Conservation (phyloP, 345 rosid species). For the Mallotus nudiflorus region DNA sequence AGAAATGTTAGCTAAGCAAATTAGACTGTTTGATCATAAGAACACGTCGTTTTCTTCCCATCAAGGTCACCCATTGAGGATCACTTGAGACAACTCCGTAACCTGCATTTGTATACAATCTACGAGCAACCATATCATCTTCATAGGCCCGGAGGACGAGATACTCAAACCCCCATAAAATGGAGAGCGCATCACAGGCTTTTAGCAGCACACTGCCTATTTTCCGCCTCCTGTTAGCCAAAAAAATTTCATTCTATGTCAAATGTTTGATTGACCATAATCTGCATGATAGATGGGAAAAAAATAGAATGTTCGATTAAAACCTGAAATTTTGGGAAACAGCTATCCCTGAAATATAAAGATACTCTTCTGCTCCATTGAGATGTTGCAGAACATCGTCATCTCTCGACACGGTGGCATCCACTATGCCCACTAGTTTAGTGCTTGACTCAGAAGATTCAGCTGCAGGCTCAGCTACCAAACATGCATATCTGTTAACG, state of each 20-base stretch:
- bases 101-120: constrained; percentile 69
- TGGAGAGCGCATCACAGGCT: constrained; percentile 66
- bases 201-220: constrained; percentile 65
- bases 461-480: constrained; percentile 63
- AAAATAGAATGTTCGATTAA: not conserved
- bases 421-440: constrained; percentile 73
- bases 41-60: constrained; percentile 70
- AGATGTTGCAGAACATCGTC: constrained; percentile 51
- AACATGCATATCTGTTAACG: constrained; percentile 66
- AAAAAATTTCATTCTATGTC: not conserved
- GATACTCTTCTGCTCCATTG: constrained; percentile 60
- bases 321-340: constrained; percentile 64
- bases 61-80: constrained; percentile 68
- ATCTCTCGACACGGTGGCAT: constrained; percentile 65
- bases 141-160: constrained; percentile 75
- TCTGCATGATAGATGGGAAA: not conserved
- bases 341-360: constrained; percentile 85
- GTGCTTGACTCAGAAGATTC: constrained; percentile 22
- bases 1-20: not conserved
- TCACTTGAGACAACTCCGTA: constrained; percentile 57
- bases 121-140: constrained; percentile 73
- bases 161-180: constrained; percentile 59
- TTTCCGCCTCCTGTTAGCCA: constrained; percentile 58
- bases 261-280: not conserved
- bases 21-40: constrained; percentile 56